A percentile compares a stretch with the other conserved stretches of the same genome.
These are phyloP conservation scores for Debaryomycetaceae sp. DNA, from an alignment of 1,139 yeast genomes.

Conservation along the genomic window DNA sequence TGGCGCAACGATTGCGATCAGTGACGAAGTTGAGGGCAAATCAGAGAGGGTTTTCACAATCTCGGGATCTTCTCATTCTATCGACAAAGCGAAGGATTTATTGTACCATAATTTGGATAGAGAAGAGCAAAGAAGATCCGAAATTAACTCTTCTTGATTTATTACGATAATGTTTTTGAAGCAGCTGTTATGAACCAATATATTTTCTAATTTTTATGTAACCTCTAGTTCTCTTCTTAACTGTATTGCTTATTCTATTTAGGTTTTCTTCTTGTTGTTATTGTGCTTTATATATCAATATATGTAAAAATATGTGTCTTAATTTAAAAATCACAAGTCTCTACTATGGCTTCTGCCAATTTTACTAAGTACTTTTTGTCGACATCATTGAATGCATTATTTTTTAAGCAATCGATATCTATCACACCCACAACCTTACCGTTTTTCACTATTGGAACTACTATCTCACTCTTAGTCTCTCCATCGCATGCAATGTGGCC, in stretches of 20 bases:
- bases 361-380: slow-evolving; percentile 62
- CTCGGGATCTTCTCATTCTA: slow-evolving; percentile 60
- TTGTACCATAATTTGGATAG: slow-evolving; percentile 73
- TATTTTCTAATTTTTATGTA: slow-evolving; percentile 3
- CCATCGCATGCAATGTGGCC: slow-evolving; percentile 98
- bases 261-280: neutral
- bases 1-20: slow-evolving; percentile 79
- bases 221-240: slow-evolving; percentile 2
- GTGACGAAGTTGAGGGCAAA: slow-evolving; percentile 64
- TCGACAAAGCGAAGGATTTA: slow-evolving; percentile 66
- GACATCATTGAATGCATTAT: slow-evolving; percentile 59
- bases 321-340: slow-evolving; percentile 41
- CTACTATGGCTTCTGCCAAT: slow-evolving; percentile 50
- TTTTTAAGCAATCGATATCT: slow-evolving; percentile 75
- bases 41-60: slow-evolving; percentile 72
- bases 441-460: slow-evolving; percentile 66
- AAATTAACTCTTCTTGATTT: slow-evolving; percentile 9
- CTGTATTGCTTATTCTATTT: slow-evolving; percentile 4
- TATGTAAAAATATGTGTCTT: neutral
- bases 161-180: neutral
- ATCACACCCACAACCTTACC: slow-evolving; percentile 66
- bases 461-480: slow-evolving; percentile 88
- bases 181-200: neutral
- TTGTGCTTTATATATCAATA: slow-evolving; percentile 1
- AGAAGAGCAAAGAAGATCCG: slow-evolving; percentile 68